Base-by-base conservation (phyloP, 345 rosid genomes). In the Aurinia saxatilis region DNA sequence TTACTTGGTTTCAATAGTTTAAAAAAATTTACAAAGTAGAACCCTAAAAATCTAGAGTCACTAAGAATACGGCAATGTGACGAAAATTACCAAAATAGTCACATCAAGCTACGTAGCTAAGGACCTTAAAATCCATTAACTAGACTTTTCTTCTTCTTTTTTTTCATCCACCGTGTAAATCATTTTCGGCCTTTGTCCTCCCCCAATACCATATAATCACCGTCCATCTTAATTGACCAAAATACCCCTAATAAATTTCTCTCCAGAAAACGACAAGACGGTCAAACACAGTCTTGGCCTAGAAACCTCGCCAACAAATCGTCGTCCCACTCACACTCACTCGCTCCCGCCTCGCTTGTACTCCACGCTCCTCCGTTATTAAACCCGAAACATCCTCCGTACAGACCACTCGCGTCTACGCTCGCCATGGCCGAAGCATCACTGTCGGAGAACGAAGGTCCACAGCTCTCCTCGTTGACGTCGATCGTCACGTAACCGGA, bases 381-480 rank as follows among this genome's bases (percentile, higher is more conserved):
- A 15, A 7, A 17, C 1, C 31, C 51, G 13, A 9, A 37, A 41
- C 8, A 39, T 7, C 40, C 41, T 10, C 62, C 67, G 37, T 27
- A 55, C 36, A 75, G 37, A 56, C 84, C 84, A 0, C 79, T 52
- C 29, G 69, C 75, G 75, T 90, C 95, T 47, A 90, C 77, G 64
- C 90, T 84, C 1, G 84, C 91, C 97, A 90, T 90, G 23, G 74
- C 78, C 7, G 89, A 79, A n/a, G 85, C 80, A 50, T 83, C 85
- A 35, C 72, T 65, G 44, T 81, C 91, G 5, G 97, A 84, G 41
- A 81, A 90, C 17, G 97, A 90, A 10, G 97, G 79, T 0, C 97
- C 97, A 67, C 95, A 90, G 67, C 77, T 84, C 77, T 90, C 95
- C 49, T 90, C 97, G 74, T 90, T 86, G 41, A 83, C 90, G 82